phyloP scores from a whole-genome alignment of 176 grass and related monocot species.

The Aegilops longissima region DNA sequence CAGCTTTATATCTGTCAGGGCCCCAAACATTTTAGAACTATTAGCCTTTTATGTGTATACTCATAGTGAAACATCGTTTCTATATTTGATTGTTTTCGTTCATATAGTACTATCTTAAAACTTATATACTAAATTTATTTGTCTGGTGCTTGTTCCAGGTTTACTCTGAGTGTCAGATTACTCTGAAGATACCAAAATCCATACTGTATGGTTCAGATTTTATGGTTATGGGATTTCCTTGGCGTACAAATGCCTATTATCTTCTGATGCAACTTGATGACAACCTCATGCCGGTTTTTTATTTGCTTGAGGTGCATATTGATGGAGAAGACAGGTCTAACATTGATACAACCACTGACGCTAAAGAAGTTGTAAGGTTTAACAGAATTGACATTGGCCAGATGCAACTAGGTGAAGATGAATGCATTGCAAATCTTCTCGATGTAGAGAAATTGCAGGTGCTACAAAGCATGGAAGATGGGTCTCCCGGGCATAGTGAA shows the following conservation, averaged over 20 bases:
- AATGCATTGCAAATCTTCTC: constrained; percentile 54
- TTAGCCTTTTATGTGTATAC: constrained; percentile 5
- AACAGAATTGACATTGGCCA: constrained; percentile 65
- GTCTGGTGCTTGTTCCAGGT: constrained; percentile 60
- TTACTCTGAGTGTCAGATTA: constrained; percentile 67
- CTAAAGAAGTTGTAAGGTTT: constrained; percentile 54
- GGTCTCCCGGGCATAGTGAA: constrained; percentile 21
- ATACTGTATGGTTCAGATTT: constrained; percentile 72
- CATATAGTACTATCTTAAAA: constrained; percentile 31
- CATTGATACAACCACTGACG: constrained; percentile 52
- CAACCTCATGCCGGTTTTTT: constrained; percentile 69
- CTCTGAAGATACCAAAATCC: constrained; percentile 64
- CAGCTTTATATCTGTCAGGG: background rate
- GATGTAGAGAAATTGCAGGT: constrained; percentile 45
- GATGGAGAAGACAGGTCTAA: constrained; percentile 46
- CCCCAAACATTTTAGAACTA: constrained; percentile 6
- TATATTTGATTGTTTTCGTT: constrained; percentile 7
- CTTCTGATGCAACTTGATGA: constrained; percentile 85
- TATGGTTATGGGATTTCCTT: constrained; percentile 69
- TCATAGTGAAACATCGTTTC: background rate
- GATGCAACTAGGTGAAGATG: constrained; percentile 68
- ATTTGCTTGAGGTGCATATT: constrained; percentile 63
- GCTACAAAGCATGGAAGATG: constrained; percentile 47
- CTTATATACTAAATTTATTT: constrained; percentile 19
- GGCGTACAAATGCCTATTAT: constrained; percentile 79